phyloP scores from a whole-genome alignment of 192 early-diverging fungal species.

The Tieghemiomyces parasiticus region DNA sequence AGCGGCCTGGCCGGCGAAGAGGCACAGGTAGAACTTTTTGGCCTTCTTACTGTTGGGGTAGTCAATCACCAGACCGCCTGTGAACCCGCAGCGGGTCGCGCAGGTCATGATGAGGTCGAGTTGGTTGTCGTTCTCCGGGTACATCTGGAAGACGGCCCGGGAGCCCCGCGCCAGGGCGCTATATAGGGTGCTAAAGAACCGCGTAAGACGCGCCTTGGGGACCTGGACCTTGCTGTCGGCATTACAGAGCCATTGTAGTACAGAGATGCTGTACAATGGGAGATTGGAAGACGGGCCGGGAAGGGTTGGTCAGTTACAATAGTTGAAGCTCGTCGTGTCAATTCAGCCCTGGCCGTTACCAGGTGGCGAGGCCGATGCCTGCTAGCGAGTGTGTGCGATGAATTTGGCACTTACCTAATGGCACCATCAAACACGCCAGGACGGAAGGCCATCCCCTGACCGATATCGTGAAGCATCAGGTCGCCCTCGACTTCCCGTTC shows the following conservation, averaged over 20 bases:
- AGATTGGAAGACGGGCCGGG: too few relatives aligned
- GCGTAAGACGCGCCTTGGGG: slow-evolving; percentile 62
- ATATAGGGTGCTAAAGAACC: slow-evolving; percentile 90
- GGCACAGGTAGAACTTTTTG: slow-evolving; percentile 90
- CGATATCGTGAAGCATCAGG: slow-evolving; percentile 89
- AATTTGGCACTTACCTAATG: too few relatives aligned
- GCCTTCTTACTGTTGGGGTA: slow-evolving; percentile 95
- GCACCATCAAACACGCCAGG: slow-evolving; percentile 95
- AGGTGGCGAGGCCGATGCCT: too few relatives aligned
- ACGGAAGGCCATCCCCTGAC: slow-evolving; percentile 84
- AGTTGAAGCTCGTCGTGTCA: too few relatives aligned
- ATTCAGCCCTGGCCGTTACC: too few relatives aligned
- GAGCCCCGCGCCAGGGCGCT: slow-evolving; percentile 76
- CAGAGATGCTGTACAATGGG: slow-evolving; percentile 87
- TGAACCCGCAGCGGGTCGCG: slow-evolving; percentile 87
- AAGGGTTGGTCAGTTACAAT: too few relatives aligned
- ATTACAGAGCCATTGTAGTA: slow-evolving; percentile 98
- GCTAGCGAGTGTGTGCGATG: too few relatives aligned
- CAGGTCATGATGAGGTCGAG: slow-evolving; percentile 78
- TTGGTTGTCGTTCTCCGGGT: slow-evolving; percentile 92
- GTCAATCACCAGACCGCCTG: slow-evolving; percentile 88
- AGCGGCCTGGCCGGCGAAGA: slow-evolving; percentile 78
- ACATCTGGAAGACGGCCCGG: slow-evolving; percentile 96
- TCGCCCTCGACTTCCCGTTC: slow-evolving; percentile 90
- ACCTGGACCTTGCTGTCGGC: slow-evolving; percentile 82